A percentile compares a stretch with the other conserved stretches of the same genome.
Evolutionary conservation across 768 basidiomycete genomes (phyloP).

Genomic region (Lactarius hengduanensis): DNA sequence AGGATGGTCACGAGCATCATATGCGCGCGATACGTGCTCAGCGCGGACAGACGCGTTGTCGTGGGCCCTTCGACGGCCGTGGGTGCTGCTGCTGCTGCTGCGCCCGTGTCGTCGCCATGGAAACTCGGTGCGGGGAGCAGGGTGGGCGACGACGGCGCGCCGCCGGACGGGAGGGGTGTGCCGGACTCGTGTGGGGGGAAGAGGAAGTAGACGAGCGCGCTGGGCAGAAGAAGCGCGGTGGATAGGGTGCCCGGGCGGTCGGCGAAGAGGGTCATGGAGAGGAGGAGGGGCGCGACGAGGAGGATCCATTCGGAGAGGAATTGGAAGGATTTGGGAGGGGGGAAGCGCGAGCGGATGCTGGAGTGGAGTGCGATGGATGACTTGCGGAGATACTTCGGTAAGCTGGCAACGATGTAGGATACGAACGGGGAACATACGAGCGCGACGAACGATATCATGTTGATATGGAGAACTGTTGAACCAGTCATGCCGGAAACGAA

Average conservation of each 20-base stretch:
- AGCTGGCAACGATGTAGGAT: background rate
- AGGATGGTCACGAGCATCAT: slow-evolving; percentile 94
- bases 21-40: slow-evolving; percentile 88
- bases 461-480: slow-evolving; percentile 65
- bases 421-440: slow-evolving; percentile 51
- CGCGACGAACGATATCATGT: slow-evolving; percentile 61
- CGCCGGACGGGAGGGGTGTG: slow-evolving; percentile 53
- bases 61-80: background rate
- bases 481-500: slow-evolving; percentile 78
- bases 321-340: slow-evolving; percentile 42
- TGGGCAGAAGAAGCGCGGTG: slow-evolving; percentile 46
- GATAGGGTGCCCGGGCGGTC: slow-evolving; percentile 53
- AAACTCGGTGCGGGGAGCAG: slow-evolving; percentile 14
- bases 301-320: slow-evolving; percentile 61
- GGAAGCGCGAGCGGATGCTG: slow-evolving; percentile 50
- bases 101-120: slow-evolving; percentile 6
- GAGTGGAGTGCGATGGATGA: slow-evolving; percentile 71
- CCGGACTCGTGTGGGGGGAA: slow-evolving; percentile 44
- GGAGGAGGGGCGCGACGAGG: slow-evolving; percentile 73
- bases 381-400: slow-evolving; percentile 38
- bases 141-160: slow-evolving; percentile 27
- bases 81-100: background rate
- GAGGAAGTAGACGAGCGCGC: slow-evolving; percentile 43
- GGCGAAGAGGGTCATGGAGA: slow-evolving; percentile 79
- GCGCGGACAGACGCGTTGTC: slow-evolving; percentile 57